Evolutionary conservation across 345 rosid genomes (phyloP), one percentile per base, ranked within the genome.

Genomic region (Eucalyptus pumila): DNA sequence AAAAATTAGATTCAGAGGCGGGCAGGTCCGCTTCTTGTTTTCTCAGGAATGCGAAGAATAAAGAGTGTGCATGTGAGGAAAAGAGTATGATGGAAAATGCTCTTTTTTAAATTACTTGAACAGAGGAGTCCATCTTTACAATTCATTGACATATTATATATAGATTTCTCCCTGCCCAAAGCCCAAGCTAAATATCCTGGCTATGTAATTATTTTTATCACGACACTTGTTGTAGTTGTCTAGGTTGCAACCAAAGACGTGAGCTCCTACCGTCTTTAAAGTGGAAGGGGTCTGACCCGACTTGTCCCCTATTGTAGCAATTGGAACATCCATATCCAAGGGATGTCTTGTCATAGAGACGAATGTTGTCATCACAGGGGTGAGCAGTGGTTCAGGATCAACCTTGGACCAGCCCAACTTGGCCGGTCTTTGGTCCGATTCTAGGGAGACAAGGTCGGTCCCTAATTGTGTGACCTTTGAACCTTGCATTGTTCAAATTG

Each of bases 361-460:
- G 11, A n/a, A n/a, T n/a, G 76, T 65, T 34, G 21, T n/a, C 76
- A n/a, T n/a, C 40, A 65, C 1, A 65, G 3, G 32, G 21, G 17
- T 50, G 52, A 50, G 52, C 52, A 50, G 7, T 50, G 52, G 17
- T 14, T 0, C 7, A 50, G 7, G 52, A 50, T 50, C 52, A 50
- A 50, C 52, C 52, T 50, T 50, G 17, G 17, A 50, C 52, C 52
- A 50, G 52, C 52, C 17, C 52, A 50, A 50, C 52, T 50, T 0
- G 52, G 17, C 52, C 0, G 17, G 0, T 50, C 52, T 50, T 50
- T 50, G 52, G 0, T 50, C 52, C 7, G 52, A 0, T 48, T 50
- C 9, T 2, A 65, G 76, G 76, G 9, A n/a, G 16, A 65, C 76
- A 65, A 14, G 52, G 52, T 50, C 1, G 52, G 52, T 50, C 52